Percentiles rank a stretch among this genome's conserved stretches.
Evolutionary conservation across 2,329 filamentous ascomycete species (phyloP).

Genomic region (Claviceps sp.): DNA sequence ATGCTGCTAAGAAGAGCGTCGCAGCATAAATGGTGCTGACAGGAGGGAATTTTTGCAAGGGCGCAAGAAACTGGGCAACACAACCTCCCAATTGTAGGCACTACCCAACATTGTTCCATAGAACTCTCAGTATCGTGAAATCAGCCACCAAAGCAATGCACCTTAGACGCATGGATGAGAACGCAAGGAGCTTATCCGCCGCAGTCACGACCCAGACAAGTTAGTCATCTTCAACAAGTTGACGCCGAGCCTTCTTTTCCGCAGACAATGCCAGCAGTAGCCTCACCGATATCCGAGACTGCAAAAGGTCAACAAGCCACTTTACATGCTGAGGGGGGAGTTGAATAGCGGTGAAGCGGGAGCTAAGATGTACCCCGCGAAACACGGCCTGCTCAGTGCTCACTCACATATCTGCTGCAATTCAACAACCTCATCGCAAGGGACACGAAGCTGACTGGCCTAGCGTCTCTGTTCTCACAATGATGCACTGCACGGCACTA

Average conservation of each 20-base stretch:
- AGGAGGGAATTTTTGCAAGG: background rate
- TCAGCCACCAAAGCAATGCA: background rate
- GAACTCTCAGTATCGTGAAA: too few species aligned
- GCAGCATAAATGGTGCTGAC: background rate
- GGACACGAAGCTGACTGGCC: too few species aligned
- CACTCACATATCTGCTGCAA: background rate
- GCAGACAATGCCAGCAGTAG: background rate
- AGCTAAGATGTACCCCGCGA: background rate
- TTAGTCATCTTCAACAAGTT: background rate
- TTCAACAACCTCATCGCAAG: too few species aligned
- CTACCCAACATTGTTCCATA: background rate
- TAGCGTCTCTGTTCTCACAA: too few species aligned
- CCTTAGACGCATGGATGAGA: background rate
- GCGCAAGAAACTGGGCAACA: background rate
- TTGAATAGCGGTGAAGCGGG: background rate
- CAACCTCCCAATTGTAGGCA: background rate
- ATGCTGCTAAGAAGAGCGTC: background rate
- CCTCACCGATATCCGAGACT: background rate
- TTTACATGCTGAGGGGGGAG: background rate
- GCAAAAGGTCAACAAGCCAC: background rate
- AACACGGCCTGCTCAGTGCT: background rate
- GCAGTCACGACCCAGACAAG: background rate
- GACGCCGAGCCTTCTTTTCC: background rate
- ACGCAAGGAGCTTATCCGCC: background rate
- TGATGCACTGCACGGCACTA: too few species aligned